Conservation (phyloP, 768 basidiomycete species). For the Coprinopsis marcescibilis region DNA sequence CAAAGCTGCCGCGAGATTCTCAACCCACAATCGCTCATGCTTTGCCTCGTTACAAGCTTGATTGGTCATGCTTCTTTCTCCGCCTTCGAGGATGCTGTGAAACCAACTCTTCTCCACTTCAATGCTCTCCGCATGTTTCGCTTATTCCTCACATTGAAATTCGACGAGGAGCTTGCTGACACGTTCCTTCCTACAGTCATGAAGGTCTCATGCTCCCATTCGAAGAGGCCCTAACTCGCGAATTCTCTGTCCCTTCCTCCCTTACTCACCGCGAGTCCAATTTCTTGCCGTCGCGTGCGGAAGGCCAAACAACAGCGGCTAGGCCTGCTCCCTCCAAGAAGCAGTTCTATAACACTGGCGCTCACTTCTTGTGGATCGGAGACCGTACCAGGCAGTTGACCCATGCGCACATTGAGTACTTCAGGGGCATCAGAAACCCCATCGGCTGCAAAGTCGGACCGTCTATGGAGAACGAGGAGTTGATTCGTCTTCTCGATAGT, state of each 20-base stretch:
- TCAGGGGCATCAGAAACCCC: conserved; percentile 86
- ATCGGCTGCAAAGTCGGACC: conserved; percentile 97
- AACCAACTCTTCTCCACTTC: conserved; percentile 1
- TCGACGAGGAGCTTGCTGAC: no score
- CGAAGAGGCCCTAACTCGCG: conserved; percentile 86
- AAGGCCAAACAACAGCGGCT: not conserved
- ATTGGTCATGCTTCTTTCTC: not conserved
- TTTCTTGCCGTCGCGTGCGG: no score
- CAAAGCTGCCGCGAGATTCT: no score
- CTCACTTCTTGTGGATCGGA: conserved; percentile 96
- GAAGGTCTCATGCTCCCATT: conserved; percentile 92
- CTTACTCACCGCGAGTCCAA: conserved; percentile 11
- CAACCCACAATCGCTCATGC: no score
- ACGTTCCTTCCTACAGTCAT: conserved; percentile 49
- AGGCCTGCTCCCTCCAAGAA: conserved; percentile 15
- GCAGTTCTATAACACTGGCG: conserved; percentile 83
- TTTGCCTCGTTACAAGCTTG: no score
- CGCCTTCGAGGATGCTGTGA: no score
- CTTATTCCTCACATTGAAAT: not conserved
- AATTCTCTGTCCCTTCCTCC: conserved; percentile 38
- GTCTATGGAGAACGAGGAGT: conserved; percentile 71
- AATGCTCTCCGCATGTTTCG: not conserved
- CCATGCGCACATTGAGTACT: conserved; percentile 95
- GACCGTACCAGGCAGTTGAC: conserved; percentile 90
- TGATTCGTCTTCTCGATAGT: conserved; percentile 75